Evolutionary conservation across 305 asterid genomes (phyloP).

Genomic region (Petunia hybrid): DNA sequence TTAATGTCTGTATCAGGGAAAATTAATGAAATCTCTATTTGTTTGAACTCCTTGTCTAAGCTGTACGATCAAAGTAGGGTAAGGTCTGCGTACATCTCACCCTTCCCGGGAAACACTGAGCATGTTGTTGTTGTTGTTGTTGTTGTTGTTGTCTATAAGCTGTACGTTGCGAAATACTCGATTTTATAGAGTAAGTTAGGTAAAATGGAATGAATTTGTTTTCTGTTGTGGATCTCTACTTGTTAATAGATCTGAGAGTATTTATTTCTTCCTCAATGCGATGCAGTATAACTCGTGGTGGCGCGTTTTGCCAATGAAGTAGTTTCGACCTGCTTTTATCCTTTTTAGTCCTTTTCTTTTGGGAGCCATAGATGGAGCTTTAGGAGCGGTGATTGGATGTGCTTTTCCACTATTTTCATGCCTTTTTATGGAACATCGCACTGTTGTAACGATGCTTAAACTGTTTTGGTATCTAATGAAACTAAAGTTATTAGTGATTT

Average conservation of each 20-base stretch:
- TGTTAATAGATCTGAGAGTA: constrained; percentile 5
- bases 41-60: background rate
- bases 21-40: background rate
- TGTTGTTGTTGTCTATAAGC: too few species aligned
- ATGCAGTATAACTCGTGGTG: background rate
- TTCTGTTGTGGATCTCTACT: background rate
- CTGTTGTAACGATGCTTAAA: too few species aligned
- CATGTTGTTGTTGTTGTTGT: too few species aligned
- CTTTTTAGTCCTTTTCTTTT: too few species aligned
- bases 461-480: background rate
- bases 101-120: too few species aligned
- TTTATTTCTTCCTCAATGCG: background rate
- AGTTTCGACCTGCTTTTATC: background rate
- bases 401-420: background rate
- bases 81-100: too few species aligned
- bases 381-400: constrained; percentile 5
- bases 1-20: background rate
- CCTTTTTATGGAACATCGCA: background rate
- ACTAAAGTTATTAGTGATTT: background rate
- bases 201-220: constrained; percentile 2
- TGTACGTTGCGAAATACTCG: background rate
- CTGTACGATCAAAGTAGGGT: background rate
- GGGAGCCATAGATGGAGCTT: background rate
- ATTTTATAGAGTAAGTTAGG: background rate
- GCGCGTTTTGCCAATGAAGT: background rate